These are phyloP conservation scores for Pseudoneurospora amorphoporcata DNA, from an alignment of 495 filamentous ascomycete species.

Conservation along the genomic window DNA sequence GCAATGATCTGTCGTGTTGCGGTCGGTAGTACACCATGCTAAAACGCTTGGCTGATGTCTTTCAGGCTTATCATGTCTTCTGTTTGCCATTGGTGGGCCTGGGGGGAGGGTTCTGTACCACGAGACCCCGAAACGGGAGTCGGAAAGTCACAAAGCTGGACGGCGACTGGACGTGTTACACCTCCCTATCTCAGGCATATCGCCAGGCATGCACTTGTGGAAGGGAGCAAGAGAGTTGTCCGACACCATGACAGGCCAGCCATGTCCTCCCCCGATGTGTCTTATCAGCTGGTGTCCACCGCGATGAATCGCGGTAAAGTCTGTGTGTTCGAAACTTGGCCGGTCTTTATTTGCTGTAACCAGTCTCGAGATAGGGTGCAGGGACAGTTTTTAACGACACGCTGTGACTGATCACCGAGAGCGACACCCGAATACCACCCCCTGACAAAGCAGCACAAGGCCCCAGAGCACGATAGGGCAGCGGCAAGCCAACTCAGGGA, in stretches of 20 bases:
- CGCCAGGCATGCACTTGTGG: neutral
- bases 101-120: neutral
- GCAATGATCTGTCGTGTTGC: neutral
- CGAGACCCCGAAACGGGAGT: neutral
- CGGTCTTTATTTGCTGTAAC: neutral
- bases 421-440: neutral
- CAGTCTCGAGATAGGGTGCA: neutral
- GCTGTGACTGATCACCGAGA: neutral
- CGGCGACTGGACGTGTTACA: neutral
- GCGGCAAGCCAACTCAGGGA: neutral
- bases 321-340: neutral
- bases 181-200: neutral
- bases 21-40: neutral
- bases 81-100: neutral
- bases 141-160: neutral
- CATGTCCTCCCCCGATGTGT: neutral
- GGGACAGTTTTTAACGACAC: neutral
- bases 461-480: neutral
- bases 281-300: neutral
- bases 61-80: neutral
- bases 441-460: neutral
- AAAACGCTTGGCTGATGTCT: neutral
- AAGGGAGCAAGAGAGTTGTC: neutral
- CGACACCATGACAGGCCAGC: neutral
- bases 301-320: neutral